phyloP scores from a whole-genome alignment of 1,284 basidiomycete species.

The Sutorius eximius region DNA sequence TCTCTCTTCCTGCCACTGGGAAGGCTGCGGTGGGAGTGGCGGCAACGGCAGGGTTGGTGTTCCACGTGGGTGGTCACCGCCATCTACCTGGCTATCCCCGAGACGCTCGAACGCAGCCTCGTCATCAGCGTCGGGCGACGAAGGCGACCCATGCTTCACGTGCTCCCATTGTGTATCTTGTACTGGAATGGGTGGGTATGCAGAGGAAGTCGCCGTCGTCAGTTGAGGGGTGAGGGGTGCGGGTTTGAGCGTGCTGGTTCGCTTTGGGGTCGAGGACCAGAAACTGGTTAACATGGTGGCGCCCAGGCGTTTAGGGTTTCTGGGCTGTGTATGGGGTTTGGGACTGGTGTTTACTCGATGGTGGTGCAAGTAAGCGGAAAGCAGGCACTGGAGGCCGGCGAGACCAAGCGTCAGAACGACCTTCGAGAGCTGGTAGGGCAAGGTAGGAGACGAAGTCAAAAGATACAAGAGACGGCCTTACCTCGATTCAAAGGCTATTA shows the following conservation, averaged over 20 bases:
- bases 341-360: too few relatives aligned
- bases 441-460: too few relatives aligned
- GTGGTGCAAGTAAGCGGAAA: too few relatives aligned
- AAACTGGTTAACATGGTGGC: constrained; percentile 1
- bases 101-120: constrained; percentile 19
- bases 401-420: not conserved
- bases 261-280: constrained; percentile 23
- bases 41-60: not conserved
- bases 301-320: not conserved
- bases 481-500: not conserved
- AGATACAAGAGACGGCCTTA: not conserved
- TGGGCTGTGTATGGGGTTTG: not conserved
- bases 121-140: constrained; percentile 25
- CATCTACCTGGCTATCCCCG: constrained; percentile 20
- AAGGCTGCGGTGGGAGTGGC: not conserved
- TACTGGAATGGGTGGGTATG: constrained; percentile 6
- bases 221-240: constrained; percentile 27
- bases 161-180: constrained; percentile 30
- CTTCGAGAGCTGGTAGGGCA: not conserved
- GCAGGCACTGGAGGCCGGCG: not conserved
- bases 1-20: constrained; percentile 17
- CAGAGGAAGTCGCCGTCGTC: constrained; percentile 14
- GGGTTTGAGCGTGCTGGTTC: constrained; percentile 14
- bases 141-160: constrained; percentile 16
- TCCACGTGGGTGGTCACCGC: not conserved